phyloP scores from a whole-genome alignment of 106 monocot genomes.

The Gastrodia elata region DNA sequence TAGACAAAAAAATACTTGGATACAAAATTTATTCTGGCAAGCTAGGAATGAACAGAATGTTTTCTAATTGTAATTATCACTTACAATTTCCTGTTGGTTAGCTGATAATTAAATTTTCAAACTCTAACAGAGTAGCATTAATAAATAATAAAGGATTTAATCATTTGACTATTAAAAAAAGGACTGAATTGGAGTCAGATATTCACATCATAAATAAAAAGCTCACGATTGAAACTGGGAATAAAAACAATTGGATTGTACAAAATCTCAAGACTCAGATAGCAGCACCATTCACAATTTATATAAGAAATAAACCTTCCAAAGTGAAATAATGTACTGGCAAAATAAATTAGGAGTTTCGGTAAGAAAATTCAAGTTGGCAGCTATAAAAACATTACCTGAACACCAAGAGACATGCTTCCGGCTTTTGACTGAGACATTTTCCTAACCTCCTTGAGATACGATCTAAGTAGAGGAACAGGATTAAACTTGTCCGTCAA shows the following conservation, averaged over 20 bases:
- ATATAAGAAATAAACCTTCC: neutral
- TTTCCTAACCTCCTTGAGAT: constrained; percentile 69
- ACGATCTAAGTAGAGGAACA: constrained; percentile 74
- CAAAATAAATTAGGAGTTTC: neutral
- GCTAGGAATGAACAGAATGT: neutral
- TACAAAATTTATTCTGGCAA: neutral
- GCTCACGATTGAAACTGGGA: neutral
- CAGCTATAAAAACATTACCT: constrained; percentile 38
- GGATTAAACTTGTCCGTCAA: constrained; percentile 64
- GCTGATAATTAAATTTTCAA: neutral
- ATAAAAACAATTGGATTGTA: neutral
- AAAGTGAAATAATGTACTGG: neutral
- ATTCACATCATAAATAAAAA: neutral
- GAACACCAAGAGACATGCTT: constrained; percentile 42
- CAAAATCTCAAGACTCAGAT: neutral
- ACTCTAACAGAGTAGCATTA: neutral
- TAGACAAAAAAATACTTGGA: neutral
- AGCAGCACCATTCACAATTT: neutral
- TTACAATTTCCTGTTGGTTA: neutral
- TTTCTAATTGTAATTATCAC: neutral
- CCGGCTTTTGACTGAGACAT: constrained; percentile 42
- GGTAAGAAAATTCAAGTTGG: neutral
- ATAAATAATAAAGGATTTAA: neutral
- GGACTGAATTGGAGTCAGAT: neutral
- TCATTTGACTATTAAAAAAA: neutral